Conservation (phyloP, 2,329 filamentous ascomycete genomes). For the Fusarium robinianum region DNA sequence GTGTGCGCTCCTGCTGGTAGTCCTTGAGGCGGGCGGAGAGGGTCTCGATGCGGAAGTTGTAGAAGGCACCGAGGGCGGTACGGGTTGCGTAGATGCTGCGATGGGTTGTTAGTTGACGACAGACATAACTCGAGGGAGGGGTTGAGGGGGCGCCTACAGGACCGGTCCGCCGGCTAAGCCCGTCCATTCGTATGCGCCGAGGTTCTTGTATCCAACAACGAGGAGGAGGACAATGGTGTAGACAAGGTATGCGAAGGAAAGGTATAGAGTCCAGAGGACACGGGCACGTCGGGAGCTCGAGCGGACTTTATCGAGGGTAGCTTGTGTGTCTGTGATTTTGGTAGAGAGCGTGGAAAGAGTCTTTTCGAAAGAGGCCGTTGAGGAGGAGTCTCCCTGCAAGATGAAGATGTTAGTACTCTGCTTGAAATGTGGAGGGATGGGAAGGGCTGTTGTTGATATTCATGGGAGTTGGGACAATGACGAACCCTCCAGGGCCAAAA, state of each 20-base stretch:
- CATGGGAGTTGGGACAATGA: conserved; percentile 1
- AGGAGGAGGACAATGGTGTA: conserved; percentile 80
- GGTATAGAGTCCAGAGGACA: conserved; percentile 88
- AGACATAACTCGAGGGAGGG: background rate
- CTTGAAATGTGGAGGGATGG: background rate
- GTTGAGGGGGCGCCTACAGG: conserved; percentile 57
- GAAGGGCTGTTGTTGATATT: background rate
- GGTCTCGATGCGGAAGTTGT: conserved; percentile 77
- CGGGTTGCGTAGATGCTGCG: conserved; percentile 79
- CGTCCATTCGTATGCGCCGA: conserved; percentile 77
- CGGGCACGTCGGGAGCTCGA: conserved; percentile 76
- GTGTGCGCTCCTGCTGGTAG: conserved; percentile 76
- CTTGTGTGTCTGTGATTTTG: conserved; percentile 78
- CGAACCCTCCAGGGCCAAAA: conserved; percentile 84
- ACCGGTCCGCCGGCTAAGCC: conserved; percentile 78
- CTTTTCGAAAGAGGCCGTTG: conserved; percentile 92
- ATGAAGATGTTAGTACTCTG: conserved; percentile 18
- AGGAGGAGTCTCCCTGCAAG: conserved; percentile 73
- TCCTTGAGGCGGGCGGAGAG: conserved; percentile 72
- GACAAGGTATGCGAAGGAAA: conserved; percentile 86
- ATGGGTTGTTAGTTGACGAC: conserved; percentile 20
- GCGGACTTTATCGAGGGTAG: conserved; percentile 73
- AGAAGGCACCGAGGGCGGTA: conserved; percentile 68
- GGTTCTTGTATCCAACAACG: conserved; percentile 81
- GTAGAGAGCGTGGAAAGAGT: conserved; percentile 77